Evolutionary conservation across 108 stramenopile genomes (phyloP).

Genomic region (Aurantiochytrium sp.): DNA sequence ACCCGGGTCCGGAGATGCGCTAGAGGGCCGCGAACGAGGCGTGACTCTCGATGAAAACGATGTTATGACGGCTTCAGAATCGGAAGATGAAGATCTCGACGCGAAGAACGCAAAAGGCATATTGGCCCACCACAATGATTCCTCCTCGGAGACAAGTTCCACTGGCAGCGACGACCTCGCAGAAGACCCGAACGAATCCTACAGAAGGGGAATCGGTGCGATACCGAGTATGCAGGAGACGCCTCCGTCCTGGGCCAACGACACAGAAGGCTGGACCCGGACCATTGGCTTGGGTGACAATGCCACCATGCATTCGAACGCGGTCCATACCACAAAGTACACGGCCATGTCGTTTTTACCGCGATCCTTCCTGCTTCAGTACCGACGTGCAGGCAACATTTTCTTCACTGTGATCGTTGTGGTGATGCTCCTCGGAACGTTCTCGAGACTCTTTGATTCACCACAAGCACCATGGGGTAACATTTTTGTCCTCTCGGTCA

Average conservation of each 20-base stretch:
- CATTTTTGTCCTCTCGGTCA: constrained; percentile 68
- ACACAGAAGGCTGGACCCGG: not conserved
- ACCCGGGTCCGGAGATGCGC: no score
- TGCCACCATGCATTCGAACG: not conserved
- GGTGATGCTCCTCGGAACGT: constrained; percentile 86
- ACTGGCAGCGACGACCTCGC: no score
- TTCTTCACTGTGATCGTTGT: constrained; percentile 85
- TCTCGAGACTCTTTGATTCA: constrained; percentile 59
- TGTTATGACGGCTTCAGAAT: no score
- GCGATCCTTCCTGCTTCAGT: not conserved
- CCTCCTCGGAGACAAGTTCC: no score
- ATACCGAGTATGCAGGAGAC: not conserved
- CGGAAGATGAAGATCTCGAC: no score
- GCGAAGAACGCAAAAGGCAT: no score
- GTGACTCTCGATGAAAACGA: no score
- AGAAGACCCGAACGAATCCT: not conserved
- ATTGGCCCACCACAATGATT: no score
- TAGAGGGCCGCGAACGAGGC: no score
- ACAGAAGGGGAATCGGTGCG: not conserved
- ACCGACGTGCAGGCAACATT: constrained; percentile 65
- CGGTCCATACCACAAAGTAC: constrained; percentile 10
- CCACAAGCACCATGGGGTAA: constrained; percentile 87
- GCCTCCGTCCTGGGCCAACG: not conserved
- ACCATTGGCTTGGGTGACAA: not conserved
- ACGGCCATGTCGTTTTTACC: not conserved